phyloP scores from a whole-genome alignment of 2,329 filamentous ascomycete species.

The Raffaelea albimanens region DNA sequence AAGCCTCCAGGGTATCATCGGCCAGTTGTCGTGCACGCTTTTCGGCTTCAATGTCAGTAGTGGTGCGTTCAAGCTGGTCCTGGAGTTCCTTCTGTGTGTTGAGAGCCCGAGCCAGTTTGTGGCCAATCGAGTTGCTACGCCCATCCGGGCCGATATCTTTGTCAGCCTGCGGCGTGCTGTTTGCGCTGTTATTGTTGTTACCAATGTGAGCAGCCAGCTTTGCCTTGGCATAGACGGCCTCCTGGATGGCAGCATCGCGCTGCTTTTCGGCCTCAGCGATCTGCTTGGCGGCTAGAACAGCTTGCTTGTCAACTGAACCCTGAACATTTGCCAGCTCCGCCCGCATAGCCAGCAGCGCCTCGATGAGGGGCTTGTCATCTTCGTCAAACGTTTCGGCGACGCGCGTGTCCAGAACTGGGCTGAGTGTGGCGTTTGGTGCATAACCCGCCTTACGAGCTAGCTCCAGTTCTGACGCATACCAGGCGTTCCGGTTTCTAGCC shows the following conservation, averaged over 20 bases:
- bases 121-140: constrained; percentile 64
- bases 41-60: constrained; percentile 68
- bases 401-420: constrained; percentile 66
- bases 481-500: constrained; percentile 79
- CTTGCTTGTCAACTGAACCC: constrained; percentile 79
- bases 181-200: constrained; percentile 41
- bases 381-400: constrained; percentile 75
- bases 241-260: constrained; percentile 84
- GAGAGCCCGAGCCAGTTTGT: constrained; percentile 73
- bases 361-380: constrained; percentile 83
- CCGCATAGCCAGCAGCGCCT: constrained; percentile 86
- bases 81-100: constrained; percentile 74
- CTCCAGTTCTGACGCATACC: constrained; percentile 93
- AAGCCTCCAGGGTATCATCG: constrained; percentile 76
- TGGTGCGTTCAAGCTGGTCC: constrained; percentile 59
- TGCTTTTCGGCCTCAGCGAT: constrained; percentile 94
- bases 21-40: constrained; percentile 71
- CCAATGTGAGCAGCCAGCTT: constrained; percentile 67
- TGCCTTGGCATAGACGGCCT: constrained; percentile 90
- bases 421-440: constrained; percentile 58
- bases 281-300: constrained; percentile 72
- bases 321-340: constrained; percentile 85
- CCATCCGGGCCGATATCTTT: constrained; percentile 53
- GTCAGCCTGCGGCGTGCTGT: constrained; percentile 49
- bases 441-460: constrained; percentile 88